Evolutionary conservation across 768 basidiomycete species (phyloP).

Genomic region (Kwoniella shandongensis): DNA sequence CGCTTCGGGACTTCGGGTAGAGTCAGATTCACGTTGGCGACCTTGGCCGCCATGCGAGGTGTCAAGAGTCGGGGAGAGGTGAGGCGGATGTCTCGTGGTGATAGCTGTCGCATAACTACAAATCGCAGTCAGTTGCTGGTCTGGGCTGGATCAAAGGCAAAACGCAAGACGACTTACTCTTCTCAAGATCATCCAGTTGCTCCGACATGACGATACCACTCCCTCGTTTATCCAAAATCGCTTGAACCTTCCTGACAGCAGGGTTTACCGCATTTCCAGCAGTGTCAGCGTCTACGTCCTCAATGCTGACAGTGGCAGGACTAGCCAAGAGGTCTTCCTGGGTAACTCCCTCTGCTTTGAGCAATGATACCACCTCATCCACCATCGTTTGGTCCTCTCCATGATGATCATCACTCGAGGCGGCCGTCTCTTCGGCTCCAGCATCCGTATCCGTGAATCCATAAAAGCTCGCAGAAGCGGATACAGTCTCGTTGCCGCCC

Average conservation of each 20-base stretch:
- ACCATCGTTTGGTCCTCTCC: slow-evolving; percentile 17
- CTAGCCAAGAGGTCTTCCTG: slow-evolving; percentile 40
- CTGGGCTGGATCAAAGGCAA: not conserved
- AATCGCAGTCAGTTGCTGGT: too few species aligned
- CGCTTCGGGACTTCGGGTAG: slow-evolving; percentile 14
- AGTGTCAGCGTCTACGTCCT: slow-evolving; percentile 10
- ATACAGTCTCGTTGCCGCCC: slow-evolving; percentile 5
- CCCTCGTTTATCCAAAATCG: slow-evolving; percentile 44
- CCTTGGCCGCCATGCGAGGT: slow-evolving; percentile 41
- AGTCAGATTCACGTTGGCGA: slow-evolving; percentile 16
- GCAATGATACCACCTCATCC: slow-evolving; percentile 3
- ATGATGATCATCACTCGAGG: slow-evolving; percentile 4
- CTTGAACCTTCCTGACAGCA: slow-evolving; percentile 24
- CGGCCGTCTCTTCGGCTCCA: not conserved
- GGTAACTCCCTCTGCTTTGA: not conserved
- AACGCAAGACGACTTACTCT: slow-evolving; percentile 34
- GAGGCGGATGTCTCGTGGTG: slow-evolving; percentile 49
- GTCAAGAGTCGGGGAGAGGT: slow-evolving; percentile 43
- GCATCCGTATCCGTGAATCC: slow-evolving; percentile 10
- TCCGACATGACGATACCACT: slow-evolving; percentile 51
- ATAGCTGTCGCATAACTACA: slow-evolving; percentile 51
- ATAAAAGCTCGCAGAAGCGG: slow-evolving; percentile 16
- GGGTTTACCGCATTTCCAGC: not conserved
- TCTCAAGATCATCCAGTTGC: slow-evolving; percentile 49
- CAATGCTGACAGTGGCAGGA: slow-evolving; percentile 43